Conservation (phyloP, 768 basidiomycete genomes). For the Mycena sanguinolenta region DNA sequence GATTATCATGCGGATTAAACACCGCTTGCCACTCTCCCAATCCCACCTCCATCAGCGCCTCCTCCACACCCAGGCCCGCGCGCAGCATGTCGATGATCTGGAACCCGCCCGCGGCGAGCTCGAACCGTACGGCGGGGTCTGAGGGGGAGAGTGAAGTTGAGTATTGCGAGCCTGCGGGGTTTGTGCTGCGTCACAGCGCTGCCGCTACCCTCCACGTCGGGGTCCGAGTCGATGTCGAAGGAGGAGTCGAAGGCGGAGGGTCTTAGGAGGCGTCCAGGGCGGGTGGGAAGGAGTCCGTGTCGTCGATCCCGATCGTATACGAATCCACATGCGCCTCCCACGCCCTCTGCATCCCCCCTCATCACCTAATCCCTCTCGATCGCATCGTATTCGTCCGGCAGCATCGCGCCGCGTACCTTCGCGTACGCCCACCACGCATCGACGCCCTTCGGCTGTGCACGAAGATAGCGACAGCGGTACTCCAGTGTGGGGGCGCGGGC, state of each 20-base stretch:
- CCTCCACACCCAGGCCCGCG: slow-evolving; percentile 56
- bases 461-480: slow-evolving; percentile 80
- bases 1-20: slow-evolving; percentile 67
- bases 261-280: no score
- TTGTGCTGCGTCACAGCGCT: no score
- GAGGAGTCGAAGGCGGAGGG: no score
- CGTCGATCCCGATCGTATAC: slow-evolving; percentile 49
- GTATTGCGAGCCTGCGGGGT: slow-evolving; percentile 41
- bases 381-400: slow-evolving; percentile 88
- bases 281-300: no score
- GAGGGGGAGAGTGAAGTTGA: slow-evolving; percentile 47
- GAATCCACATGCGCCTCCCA: slow-evolving; percentile 55
- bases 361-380: slow-evolving; percentile 76
- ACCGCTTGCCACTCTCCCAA: no score
- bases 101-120: slow-evolving; percentile 47
- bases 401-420: slow-evolving; percentile 72
- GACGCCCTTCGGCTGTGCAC: slow-evolving; percentile 87
- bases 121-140: slow-evolving; percentile 37
- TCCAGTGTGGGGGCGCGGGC: slow-evolving; percentile 61
- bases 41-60: slow-evolving; percentile 56
- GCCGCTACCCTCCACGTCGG: no score
- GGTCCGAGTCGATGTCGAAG: no score
- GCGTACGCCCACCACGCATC: slow-evolving; percentile 81
- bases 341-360: slow-evolving; percentile 48
- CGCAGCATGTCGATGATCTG: slow-evolving; percentile 55